Conservation (phyloP, 2,329 filamentous ascomycete genomes). For the Aspergillus puulaauensis region DNA sequence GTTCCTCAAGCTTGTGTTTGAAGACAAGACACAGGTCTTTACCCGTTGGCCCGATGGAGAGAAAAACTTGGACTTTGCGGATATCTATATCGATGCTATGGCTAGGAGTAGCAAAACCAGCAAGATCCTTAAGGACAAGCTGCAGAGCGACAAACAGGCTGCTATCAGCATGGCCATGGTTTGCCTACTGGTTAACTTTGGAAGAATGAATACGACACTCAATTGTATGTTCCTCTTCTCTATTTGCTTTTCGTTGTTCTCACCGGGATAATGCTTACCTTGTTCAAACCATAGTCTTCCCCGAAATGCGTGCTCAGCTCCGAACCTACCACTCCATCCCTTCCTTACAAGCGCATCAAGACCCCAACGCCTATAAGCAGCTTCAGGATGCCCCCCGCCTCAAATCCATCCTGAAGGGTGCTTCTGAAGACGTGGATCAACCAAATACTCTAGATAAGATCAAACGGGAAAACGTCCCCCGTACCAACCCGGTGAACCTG, state of each 20-base stretch:
- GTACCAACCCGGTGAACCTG: conserved; percentile 95
- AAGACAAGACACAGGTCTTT: conserved; percentile 68
- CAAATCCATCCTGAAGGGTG: conserved; percentile 96
- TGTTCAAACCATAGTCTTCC: conserved; percentile 70
- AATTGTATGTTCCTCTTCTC: conserved; percentile 67
- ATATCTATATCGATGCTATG: conserved; percentile 98
- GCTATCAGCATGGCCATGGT: conserved; percentile 99
- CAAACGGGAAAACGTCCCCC: conserved; percentile 64
- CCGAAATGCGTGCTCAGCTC: conserved; percentile 96
- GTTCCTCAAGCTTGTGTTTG: conserved; percentile 63
- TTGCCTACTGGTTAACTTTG: conserved; percentile 93
- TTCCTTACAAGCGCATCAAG: conserved; percentile 90
- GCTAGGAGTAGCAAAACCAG: conserved; percentile 98
- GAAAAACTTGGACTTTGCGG: conserved; percentile 76
- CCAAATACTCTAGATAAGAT: conserved; percentile 82
- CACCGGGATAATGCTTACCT: conserved; percentile 4
- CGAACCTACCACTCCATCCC: conserved; percentile 98
- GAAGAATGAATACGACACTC: conserved; percentile 96
- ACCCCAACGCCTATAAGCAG: conserved; percentile 95
- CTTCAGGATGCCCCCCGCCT: conserved; percentile 92
- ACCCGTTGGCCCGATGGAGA: conserved; percentile 86
- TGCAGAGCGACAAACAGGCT: conserved; percentile 85
- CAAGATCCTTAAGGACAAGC: conserved; percentile 95
- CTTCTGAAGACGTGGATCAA: conserved; percentile 85
- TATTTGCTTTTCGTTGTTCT: neutral